A percentile compares a stretch with the other conserved stretches of the same genome.
These are phyloP conservation scores for Micractinium conductrix DNA, from an alignment of 139 green algal genomes.

Conservation along the genomic window DNA sequence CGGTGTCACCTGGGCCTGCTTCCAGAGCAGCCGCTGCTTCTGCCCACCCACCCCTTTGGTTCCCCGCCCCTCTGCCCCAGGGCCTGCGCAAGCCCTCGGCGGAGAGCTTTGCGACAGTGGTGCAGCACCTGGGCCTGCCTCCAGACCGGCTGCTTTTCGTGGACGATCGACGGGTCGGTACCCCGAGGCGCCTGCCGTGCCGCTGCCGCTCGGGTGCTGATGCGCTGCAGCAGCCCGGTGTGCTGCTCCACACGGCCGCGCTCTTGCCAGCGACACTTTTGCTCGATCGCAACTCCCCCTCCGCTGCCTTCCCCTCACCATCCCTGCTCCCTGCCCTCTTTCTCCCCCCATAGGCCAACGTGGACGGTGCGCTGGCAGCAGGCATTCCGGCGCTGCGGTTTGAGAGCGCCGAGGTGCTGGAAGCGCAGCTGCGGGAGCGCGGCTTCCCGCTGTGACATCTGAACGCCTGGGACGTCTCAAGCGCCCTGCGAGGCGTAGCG, in stretches of 20 bases:
- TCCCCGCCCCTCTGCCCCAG: constrained; percentile 33
- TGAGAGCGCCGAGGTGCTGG: constrained; percentile 40
- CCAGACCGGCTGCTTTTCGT: constrained; percentile 67
- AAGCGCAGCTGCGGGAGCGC: constrained; percentile 41
- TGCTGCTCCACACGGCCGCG: too few relatives aligned
- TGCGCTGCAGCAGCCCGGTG: too few relatives aligned
- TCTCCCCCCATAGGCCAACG: too few relatives aligned
- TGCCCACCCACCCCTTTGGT: not conserved
- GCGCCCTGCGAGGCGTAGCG: too few relatives aligned
- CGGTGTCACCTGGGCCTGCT: too few relatives aligned
- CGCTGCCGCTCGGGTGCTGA: too few relatives aligned
- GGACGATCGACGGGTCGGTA: constrained; percentile 67
- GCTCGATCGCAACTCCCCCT: too few relatives aligned
- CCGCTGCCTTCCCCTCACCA: too few relatives aligned
- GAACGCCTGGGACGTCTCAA: too few relatives aligned
- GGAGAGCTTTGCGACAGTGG: constrained; percentile 57
- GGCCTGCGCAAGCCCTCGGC: constrained; percentile 72
- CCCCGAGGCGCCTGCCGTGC: too few relatives aligned
- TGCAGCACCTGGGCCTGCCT: constrained; percentile 40
- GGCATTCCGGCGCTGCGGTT: constrained; percentile 63
- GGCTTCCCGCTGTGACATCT: constrained; percentile 44
- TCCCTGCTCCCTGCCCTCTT: too few relatives aligned
- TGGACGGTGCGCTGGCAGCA: constrained; percentile 38
- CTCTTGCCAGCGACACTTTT: too few relatives aligned
- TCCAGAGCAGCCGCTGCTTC: not conserved